phyloP scores from a whole-genome alignment of 345 rosid species.

The Hevea brasiliensis region DNA sequence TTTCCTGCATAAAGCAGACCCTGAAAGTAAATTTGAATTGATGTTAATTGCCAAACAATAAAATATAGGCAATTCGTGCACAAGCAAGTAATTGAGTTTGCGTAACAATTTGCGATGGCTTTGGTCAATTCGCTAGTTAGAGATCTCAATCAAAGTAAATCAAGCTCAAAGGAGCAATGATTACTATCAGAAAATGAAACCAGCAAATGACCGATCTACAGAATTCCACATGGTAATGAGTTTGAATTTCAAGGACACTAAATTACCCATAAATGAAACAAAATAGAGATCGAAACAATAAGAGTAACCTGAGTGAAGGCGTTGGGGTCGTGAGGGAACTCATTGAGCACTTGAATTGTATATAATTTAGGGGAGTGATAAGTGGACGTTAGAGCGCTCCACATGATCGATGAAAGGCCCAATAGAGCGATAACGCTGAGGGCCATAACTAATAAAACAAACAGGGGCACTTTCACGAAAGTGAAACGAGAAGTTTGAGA shows the following conservation, averaged over 20 bases:
- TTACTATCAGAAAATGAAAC: no score
- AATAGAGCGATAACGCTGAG: conserved; percentile 4
- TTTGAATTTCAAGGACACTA: neutral
- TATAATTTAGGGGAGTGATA: conserved; percentile 11
- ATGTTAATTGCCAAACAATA: neutral
- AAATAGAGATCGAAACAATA: neutral
- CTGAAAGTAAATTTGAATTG: conserved; percentile 37
- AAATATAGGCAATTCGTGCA: neutral
- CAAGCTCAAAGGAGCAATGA: neutral
- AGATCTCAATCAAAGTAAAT: neutral
- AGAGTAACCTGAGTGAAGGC: conserved; percentile 31
- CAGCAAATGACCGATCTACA: neutral
- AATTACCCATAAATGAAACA: neutral
- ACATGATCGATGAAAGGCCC: conserved; percentile 18
- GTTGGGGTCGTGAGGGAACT: conserved; percentile 34
- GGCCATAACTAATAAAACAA: conserved; percentile 25
- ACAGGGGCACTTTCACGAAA: conserved; percentile 32
- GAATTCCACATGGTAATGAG: neutral
- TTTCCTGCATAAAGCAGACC: conserved; percentile 81
- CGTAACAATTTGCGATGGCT: neutral
- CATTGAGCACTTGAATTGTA: conserved; percentile 23
- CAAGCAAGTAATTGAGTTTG: neutral
- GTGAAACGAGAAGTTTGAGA: conserved; percentile 29
- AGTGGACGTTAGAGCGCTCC: neutral
- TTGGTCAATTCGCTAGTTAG: neutral